Evolutionary conservation across 1,284 basidiomycete genomes (phyloP), one percentile per base, ranked within the genome.

Genomic region (Retiboletus flavoniger): DNA sequence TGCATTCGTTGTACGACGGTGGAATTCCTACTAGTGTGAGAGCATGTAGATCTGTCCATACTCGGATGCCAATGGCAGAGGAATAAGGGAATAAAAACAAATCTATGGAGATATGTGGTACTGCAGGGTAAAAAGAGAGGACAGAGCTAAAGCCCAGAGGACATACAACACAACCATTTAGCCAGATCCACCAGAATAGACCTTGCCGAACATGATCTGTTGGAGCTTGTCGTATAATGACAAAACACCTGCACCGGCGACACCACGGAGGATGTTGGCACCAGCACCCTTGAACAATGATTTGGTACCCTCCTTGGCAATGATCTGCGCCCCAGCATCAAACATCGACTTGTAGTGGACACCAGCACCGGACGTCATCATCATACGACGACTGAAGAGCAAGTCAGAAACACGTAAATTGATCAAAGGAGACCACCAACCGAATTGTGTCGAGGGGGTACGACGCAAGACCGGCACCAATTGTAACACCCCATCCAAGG

Each of bases 231-330:
- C 92, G 75, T 94, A 94, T 59, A 95, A 80, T 40, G 94, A 94
- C 69, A 97, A 77, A 63, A 96, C 95, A 93, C 94, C 94, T 76
- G 95, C 94, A 80, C 94, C 95, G 69, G 94, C 95, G 72, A 96
- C 91, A 86, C 95, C 93, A 89, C 94, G 94, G 69, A 97, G 91
- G 66, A 96, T 95, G 83, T 97, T 96, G 75, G 94, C 94, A 84
- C 92, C 94, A 70, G 94, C 93, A 79, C 91, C 93, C 84, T 93
- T 93, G 86, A 94, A 94, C 69, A 96, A 82, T 34, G 93, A 95
- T 74, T 85, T 87, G 55, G 80, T 74, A 70, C 95, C 95, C 80
- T 97, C 95, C 83, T 93, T 93, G 71, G 87, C 84, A 66, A 96
- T 72, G 70, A 95, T 93, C 78, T 84, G 88, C 19, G 88, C 81